Evolutionary conservation across 2,329 filamentous ascomycete genomes (phyloP).

Genomic region (Polychaeton citri): DNA sequence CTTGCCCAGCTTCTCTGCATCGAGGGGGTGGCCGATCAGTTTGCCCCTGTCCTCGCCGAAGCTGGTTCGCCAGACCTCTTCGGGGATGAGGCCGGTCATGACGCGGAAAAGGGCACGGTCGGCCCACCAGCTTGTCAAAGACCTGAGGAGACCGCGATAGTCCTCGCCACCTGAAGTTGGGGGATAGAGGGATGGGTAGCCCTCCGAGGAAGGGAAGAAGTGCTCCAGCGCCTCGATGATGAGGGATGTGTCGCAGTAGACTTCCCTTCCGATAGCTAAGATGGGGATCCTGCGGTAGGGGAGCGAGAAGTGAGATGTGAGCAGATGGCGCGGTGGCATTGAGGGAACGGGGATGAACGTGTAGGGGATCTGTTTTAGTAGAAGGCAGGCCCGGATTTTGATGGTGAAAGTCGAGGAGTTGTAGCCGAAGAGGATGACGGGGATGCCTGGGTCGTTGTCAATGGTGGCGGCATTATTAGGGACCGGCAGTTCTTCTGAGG

Average conservation of each 20-base stretch:
- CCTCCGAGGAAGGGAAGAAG: conserved; percentile 13
- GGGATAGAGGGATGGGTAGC: conserved; percentile 25
- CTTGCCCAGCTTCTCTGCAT: conserved; percentile 24
- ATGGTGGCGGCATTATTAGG: not conserved
- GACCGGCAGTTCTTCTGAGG: not conserved
- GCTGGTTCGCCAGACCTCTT: conserved; percentile 24
- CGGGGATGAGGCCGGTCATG: conserved; percentile 28
- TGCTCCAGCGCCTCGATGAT: conserved; percentile 20
- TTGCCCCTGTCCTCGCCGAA: conserved; percentile 26
- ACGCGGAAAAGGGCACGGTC: conserved; percentile 27
- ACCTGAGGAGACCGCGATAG: conserved; percentile 24
- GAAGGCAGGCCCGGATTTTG: conserved; percentile 24
- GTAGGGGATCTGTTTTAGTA: conserved; percentile 25
- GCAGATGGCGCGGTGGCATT: conserved; percentile 26
- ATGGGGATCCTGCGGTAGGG: conserved; percentile 26
- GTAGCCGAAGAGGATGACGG: conserved; percentile 16
- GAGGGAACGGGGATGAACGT: conserved; percentile 25
- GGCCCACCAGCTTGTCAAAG: conserved; percentile 28
- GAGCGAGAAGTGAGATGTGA: conserved; percentile 23
- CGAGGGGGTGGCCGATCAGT: conserved; percentile 26
- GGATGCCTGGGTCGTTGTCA: not conserved
- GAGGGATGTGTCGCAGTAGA: conserved; percentile 16
- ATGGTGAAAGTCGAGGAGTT: conserved; percentile 18
- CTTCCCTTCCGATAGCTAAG: conserved; percentile 18
- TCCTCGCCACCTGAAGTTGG: conserved; percentile 16